Percentiles rank a stretch among this genome's conserved stretches.
These are phyloP conservation scores for Groenewaldozyma tartarivorans DNA, from an alignment of 805 yeast genomes.

Conservation along the genomic window DNA sequence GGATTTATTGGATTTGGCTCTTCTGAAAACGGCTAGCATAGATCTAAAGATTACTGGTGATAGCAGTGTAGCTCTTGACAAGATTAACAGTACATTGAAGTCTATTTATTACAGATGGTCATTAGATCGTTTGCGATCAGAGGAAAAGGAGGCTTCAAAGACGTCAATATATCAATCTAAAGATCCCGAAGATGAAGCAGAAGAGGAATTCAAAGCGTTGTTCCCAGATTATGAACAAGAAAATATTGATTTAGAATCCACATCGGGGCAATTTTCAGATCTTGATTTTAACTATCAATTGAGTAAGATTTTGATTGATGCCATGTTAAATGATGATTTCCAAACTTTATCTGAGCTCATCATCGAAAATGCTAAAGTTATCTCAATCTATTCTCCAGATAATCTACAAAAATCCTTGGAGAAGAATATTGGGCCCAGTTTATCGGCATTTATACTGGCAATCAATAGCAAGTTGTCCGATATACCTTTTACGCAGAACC, in stretches of 20 bases:
- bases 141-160: conserved; percentile 51
- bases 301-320: neutral
- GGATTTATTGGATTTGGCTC: neutral
- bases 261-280: conserved; percentile 7
- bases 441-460: neutral
- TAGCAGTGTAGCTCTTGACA: neutral
- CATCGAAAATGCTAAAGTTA: neutral
- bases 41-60: neutral
- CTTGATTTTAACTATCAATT: conserved; percentile 8
- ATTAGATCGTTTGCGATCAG: conserved; percentile 53
- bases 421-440: neutral
- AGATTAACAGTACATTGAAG: conserved; percentile 3
- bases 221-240: conserved; percentile 82
- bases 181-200: conserved; percentile 56
- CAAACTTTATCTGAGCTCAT: neutral
- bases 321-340: neutral
- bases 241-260: neutral
- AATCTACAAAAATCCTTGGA: neutral
- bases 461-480: neutral
- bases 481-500: conserved; percentile 19
- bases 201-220: conserved; percentile 66
- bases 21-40: neutral
- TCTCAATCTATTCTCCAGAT: neutral
- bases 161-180: conserved; percentile 54
- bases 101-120: conserved; percentile 72